Conservation (phyloP, 1,284 basidiomycete genomes). For the Phellopilus nigrolimitatus region DNA sequence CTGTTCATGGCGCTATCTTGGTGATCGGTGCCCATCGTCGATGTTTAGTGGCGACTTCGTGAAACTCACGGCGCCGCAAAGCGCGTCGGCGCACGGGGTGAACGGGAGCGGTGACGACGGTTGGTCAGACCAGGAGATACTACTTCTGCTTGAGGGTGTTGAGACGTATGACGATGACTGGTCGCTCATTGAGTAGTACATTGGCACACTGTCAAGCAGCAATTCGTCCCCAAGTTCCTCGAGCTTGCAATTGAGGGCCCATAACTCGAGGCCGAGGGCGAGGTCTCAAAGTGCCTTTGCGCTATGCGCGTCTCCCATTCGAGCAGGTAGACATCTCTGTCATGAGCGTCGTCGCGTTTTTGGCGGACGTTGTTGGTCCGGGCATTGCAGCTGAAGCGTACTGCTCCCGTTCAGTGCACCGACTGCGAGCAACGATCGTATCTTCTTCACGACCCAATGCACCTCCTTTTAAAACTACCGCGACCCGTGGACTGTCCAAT, state of each 20-base stretch:
- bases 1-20: constrained; percentile 88
- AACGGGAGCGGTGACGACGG: too few relatives aligned
- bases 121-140: too few relatives aligned
- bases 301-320: constrained; percentile 82
- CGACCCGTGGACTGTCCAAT: too few relatives aligned
- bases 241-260: constrained; percentile 96
- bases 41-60: constrained; percentile 99
- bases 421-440: too few relatives aligned
- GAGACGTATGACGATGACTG: constrained; percentile 99
- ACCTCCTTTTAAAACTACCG: too few relatives aligned
- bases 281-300: constrained; percentile 69
- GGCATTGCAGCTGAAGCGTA: constrained; percentile 88
- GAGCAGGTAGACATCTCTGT: constrained; percentile 96
- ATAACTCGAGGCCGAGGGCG: constrained; percentile 73
- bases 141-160: constrained; percentile 88
- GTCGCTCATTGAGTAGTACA: constrained; percentile 88
- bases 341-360: constrained; percentile 96
- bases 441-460: too few relatives aligned
- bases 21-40: constrained; percentile 91
- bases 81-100: too few relatives aligned
- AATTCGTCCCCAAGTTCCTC: constrained; percentile 94
- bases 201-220: constrained; percentile 85
- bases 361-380: constrained; percentile 89
- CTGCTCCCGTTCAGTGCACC: too few relatives aligned
- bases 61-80: too few relatives aligned